Percentiles rank a stretch among this genome's conserved stretches.
phyloP scores from a whole-genome alignment of 2,329 filamentous ascomycete species.

The Samsoniella hepiali region DNA sequence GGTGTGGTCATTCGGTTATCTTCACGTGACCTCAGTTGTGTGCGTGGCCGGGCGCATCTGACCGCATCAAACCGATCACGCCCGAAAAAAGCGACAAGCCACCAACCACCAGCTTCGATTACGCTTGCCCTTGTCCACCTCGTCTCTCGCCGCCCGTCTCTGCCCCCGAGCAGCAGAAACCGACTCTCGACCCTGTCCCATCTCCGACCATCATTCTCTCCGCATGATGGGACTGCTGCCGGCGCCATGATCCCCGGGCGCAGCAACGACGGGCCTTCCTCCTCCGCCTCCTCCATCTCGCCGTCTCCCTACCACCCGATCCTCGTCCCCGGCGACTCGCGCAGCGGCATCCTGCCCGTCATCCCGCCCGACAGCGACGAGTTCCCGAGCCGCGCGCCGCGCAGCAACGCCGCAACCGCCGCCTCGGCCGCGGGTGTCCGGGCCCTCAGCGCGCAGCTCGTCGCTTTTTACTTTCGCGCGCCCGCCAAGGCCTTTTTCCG shows the following conservation, averaged over 20 bases:
- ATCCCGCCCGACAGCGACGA: conserved; percentile 41
- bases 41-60: neutral
- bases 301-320: conserved; percentile 26
- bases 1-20: neutral
- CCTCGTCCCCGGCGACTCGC: conserved; percentile 23
- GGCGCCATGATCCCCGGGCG: conserved; percentile 26
- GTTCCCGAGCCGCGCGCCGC: conserved; percentile 45
- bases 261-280: conserved; percentile 17
- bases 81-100: neutral
- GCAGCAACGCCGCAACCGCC: conserved; percentile 60
- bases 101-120: neutral
- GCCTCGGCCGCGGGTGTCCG: conserved; percentile 84
- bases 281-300: conserved; percentile 25
- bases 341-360: conserved; percentile 44
- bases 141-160: neutral
- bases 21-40: conserved; percentile 6
- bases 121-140: neutral
- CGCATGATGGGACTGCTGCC: conserved; percentile 18
- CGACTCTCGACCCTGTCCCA: neutral
- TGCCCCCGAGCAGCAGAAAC: neutral
- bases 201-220: neutral
- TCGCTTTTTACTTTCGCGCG: conserved; percentile 88
- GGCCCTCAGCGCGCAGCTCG: conserved; percentile 75
- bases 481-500: conserved; percentile 92
- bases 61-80: conserved; percentile 11